Percentiles rank a stretch among this genome's conserved stretches.
Evolutionary conservation across 371 early-diverging fungal genomes (phyloP).

Genomic region (Mucor lusitanicus): DNA sequence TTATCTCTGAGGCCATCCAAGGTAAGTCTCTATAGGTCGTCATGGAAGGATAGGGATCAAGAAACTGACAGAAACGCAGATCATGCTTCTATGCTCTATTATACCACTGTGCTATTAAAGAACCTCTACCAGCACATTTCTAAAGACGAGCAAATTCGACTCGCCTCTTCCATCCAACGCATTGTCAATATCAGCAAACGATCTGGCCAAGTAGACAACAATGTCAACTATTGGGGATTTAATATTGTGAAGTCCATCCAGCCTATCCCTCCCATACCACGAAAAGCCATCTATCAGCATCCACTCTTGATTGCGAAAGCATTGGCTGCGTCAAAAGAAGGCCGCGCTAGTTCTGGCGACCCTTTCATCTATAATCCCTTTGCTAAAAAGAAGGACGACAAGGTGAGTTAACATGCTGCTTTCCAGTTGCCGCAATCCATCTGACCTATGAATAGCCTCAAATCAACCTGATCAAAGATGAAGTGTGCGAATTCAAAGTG

Average conservation of each 20-base stretch:
- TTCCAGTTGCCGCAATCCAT: too few species aligned
- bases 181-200: constrained; percentile 52
- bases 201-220: constrained; percentile 17
- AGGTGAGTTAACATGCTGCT: constrained; percentile 18
- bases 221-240: constrained; percentile 55
- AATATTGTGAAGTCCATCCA: constrained; percentile 48
- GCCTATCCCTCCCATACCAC: constrained; percentile 43
- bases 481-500: constrained; percentile 72
- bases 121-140: constrained; percentile 68
- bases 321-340: constrained; percentile 28
- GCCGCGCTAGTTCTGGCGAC: constrained; percentile 38
- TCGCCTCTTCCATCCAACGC: constrained; percentile 64
- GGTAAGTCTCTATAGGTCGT: constrained; percentile 40
- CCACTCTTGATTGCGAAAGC: constrained; percentile 27
- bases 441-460: too few species aligned
- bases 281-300: constrained; percentile 43
- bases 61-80: constrained; percentile 35
- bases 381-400: constrained; percentile 57
- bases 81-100: constrained; percentile 64
- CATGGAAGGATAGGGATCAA: background rate
- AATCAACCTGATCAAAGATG: constrained; percentile 61
- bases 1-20: constrained; percentile 70
- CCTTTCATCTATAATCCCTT: constrained; percentile 83
- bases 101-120: constrained; percentile 68
- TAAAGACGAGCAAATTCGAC: constrained; percentile 69